phyloP scores from a whole-genome alignment of 768 basidiomycete genomes.

The Lactarius indigo region DNA sequence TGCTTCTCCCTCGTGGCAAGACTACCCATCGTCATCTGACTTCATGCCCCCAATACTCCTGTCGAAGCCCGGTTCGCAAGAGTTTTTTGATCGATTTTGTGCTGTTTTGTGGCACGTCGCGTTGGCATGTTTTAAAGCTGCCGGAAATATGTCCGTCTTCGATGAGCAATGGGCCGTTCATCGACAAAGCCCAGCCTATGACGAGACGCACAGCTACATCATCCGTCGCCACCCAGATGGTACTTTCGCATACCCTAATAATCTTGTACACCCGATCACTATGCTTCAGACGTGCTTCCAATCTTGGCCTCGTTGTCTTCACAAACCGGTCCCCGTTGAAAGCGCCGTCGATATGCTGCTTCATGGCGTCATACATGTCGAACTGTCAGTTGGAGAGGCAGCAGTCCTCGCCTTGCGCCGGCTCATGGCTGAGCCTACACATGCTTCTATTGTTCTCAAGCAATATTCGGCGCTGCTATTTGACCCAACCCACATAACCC shows the following conservation, averaged over 20 bases:
- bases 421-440: constrained; percentile 58
- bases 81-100: constrained; percentile 66
- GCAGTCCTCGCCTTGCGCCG: constrained; percentile 67
- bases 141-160: constrained; percentile 76
- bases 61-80: constrained; percentile 63
- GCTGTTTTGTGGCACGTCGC: constrained; percentile 56
- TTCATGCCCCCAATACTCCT: constrained; percentile 52
- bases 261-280: constrained; percentile 57
- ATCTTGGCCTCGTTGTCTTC: constrained; percentile 80
- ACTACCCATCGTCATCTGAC: constrained; percentile 69
- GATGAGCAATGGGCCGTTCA: constrained; percentile 79
- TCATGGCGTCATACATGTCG: constrained; percentile 80
- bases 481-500: constrained; percentile 56
- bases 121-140: constrained; percentile 53
- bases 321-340: constrained; percentile 47
- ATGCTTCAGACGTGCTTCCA: constrained; percentile 76
- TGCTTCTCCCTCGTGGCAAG: constrained; percentile 48
- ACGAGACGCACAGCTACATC: constrained; percentile 66
- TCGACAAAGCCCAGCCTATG: constrained; percentile 54
- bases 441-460: constrained; percentile 56
- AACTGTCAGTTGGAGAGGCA: constrained; percentile 67
- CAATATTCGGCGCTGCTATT: constrained; percentile 73
- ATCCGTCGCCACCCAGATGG: constrained; percentile 67
- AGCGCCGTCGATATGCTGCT: constrained; percentile 77
- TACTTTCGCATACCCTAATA: constrained; percentile 61